These are phyloP conservation scores for Meripilus lineatus DNA, from an alignment of 1,284 basidiomycete genomes.

Conservation along the genomic window DNA sequence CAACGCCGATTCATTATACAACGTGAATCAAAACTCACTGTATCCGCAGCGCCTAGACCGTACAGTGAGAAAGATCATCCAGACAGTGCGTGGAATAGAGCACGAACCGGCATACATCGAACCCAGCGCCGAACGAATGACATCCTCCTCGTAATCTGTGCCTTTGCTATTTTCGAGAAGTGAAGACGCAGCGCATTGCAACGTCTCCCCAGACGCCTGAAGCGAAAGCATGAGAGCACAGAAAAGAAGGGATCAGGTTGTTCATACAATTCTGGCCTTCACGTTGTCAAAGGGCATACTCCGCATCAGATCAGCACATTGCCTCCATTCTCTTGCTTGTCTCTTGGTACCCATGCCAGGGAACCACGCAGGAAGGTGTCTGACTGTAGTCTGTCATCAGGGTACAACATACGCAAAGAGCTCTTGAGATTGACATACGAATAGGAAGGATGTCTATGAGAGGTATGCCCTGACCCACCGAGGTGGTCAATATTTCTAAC, in stretches of 20 bases:
- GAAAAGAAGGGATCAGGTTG: constrained; percentile 8
- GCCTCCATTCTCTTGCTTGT: constrained; percentile 16
- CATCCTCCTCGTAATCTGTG: constrained; percentile 1
- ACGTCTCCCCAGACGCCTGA: background rate
- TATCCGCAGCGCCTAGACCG: constrained; percentile 16
- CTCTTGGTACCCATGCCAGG: constrained; percentile 22
- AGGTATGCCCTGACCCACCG: background rate
- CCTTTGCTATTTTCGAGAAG: background rate
- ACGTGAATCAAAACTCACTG: constrained; percentile 8
- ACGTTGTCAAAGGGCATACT: constrained; percentile 13
- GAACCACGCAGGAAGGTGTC: constrained; percentile 22
- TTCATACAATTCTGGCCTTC: constrained; percentile 14
- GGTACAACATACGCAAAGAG: no score
- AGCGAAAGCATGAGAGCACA: constrained; percentile 5
- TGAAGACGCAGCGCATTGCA: background rate
- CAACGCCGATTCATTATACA: no score
- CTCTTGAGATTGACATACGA: background rate
- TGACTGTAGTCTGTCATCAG: constrained; percentile 11
- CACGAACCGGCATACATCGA: constrained; percentile 6
- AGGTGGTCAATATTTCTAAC: background rate
- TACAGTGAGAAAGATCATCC: background rate
- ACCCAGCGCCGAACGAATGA: background rate
- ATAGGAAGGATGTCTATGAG: constrained; percentile 4
- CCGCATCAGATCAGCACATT: constrained; percentile 8
- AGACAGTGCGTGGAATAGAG: background rate